Evolutionary conservation across 148 eudicot species (phyloP), one percentile per base, ranked within the genome.

Genomic region (Diospyros kaki): DNA sequence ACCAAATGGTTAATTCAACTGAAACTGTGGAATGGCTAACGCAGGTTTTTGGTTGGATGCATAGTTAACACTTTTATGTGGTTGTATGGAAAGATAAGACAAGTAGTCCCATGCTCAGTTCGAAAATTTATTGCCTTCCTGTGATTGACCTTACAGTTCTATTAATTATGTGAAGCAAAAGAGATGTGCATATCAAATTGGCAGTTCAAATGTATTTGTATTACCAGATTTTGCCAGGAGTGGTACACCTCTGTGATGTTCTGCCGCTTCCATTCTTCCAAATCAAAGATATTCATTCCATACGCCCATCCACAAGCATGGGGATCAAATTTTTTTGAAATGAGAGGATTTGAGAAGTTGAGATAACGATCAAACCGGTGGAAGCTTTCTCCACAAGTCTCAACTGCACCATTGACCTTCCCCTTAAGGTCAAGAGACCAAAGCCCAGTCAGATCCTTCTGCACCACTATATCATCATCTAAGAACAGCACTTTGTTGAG

Each of bases 301-400:
- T 81, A 92, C 44, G 97, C 97, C 97, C 97, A 92, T 68, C 97
- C 97, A 85, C 97, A 93, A 71, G 97, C 93, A 75, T 72, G 93
- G 46, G 95, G 97, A 64, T 90, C 89, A 81, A 93, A 90, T 15
- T 73, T 87, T 58, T 90, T 90, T 4, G 95, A 85, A 73, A 92
- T 92, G 63, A 87, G 85, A 67, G 97, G 91, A 80, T 90, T 86
- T 60, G 97, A 92, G 68, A 92, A 92, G 83, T 90, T 92, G 41
- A 92, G 90, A 74, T 92, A 92, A 43, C 93, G 90, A 81, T 92
- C 95, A 74, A 88, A 92, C 61, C 97, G 90, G 71, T 92, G 95
- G 75, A 92, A 92, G 77, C 82, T 88, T 79, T 92, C 95, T 18
- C 95, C 87, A 75, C 97, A 92, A 39, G 93, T 92, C 84, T 92